Evolutionary conservation across 495 filamentous ascomycete genomes (phyloP), one percentile per base, ranked within the genome.

Genomic region (Daldinia vernicosa): DNA sequence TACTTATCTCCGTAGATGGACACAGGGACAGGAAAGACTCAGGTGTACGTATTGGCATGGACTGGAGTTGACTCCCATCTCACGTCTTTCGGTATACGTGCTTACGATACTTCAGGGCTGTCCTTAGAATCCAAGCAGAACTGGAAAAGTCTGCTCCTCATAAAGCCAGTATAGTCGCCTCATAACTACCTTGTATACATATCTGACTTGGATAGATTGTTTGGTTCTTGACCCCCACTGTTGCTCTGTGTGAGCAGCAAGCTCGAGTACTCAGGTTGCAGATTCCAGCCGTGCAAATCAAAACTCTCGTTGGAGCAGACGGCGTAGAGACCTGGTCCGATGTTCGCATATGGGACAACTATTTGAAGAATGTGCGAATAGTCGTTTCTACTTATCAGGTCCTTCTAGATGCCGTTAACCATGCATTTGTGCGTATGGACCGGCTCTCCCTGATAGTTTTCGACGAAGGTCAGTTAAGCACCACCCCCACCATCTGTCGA

Each of bases 11-110:
- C 39, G 40, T 66, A 95, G 91, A 97, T 97, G 94, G 93, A 95
- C 74, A 97, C 94, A 0, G 94, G 94, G 1, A 93, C 88, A 76
- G 95, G 95, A 8, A 98, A 98, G 79, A 98, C 95, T 2, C 90
- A 92, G 63, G 89, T 97, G 93, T 94, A 89, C 76, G 87, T 78
- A 52, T 37, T 30, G 22, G 26, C 33, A 43, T 55, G 54, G 33
- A 26, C 51, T 30, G n/a, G 54, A n/a, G 6, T 3, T 53, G 22
- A 22, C 24, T 32, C 17, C 12, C n/a, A 24, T 32, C 43, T 37
- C 53, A 52, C 28, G 15, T 45, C 32, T 4, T 53, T 35, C 47
- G 39, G 14, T 63, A 61, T 50, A 33, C 32, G 35, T 17, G 50
- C 69, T 53, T 63, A 73, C 27, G 51, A 5, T 17, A 22, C n/a